Percentiles rank a stretch among this genome's conserved stretches.
These are phyloP conservation scores for Cyclocybe cylindracea DNA, from an alignment of 768 basidiomycete species.

Conservation along the genomic window DNA sequence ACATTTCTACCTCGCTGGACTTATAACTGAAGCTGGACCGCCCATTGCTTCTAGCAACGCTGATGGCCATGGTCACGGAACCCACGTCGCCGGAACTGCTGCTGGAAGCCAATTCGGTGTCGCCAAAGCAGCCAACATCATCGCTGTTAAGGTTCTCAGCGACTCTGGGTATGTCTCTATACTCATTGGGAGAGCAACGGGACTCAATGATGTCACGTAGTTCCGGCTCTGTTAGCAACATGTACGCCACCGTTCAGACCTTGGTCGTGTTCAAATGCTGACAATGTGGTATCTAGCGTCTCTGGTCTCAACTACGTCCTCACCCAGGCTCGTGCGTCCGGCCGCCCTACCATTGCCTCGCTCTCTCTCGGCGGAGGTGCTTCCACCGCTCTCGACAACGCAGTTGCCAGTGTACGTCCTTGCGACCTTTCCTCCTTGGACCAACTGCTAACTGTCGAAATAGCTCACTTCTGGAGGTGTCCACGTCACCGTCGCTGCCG, in stretches of 20 bases:
- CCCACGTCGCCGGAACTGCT: conserved; percentile 30
- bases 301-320: conserved; percentile 26
- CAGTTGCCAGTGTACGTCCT: conserved; percentile 16
- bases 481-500: conserved; percentile 22
- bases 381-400: conserved; percentile 24
- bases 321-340: conserved; percentile 7
- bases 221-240: conserved; percentile 16
- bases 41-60: conserved; percentile 21
- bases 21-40: not conserved
- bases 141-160: conserved; percentile 43
- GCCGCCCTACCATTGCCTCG: conserved; percentile 22
- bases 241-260: conserved; percentile 7
- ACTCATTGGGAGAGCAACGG: not conserved
- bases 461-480: not conserved
- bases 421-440: not conserved
- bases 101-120: conserved; percentile 25
- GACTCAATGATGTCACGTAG: not conserved
- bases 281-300: conserved; percentile 7
- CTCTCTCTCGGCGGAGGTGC: conserved; percentile 29
- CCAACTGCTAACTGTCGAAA: not conserved
- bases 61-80: conserved; percentile 36
- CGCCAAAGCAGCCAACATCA: conserved; percentile 30
- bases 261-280: not conserved
- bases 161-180: conserved; percentile 25
- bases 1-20: not conserved